Conservation (phyloP, 495 filamentous ascomycete genomes). For the Bacidia gigantensis region DNA sequence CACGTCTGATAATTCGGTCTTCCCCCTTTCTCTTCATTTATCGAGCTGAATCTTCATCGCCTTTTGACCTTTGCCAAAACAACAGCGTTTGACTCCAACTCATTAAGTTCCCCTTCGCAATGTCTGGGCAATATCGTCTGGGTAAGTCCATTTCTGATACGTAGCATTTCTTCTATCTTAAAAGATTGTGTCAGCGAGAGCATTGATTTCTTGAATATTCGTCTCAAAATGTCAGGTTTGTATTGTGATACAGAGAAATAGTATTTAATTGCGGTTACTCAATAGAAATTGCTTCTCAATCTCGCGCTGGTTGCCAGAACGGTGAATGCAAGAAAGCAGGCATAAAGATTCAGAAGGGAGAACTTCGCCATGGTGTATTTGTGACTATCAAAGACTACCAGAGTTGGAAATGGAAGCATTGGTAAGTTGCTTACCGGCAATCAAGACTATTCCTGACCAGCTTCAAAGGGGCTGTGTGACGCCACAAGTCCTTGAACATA, state of each 20-base stretch:
- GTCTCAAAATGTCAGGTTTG: too few species aligned
- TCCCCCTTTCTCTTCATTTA: too few species aligned
- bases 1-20: too few species aligned
- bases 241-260: not conserved
- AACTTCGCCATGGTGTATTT: conserved; percentile 56
- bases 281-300: conserved; percentile 45
- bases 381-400: conserved; percentile 38
- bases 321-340: conserved; percentile 47
- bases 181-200: too few species aligned
- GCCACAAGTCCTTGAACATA: conserved; percentile 42
- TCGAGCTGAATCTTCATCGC: too few species aligned
- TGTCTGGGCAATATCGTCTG: not conserved
- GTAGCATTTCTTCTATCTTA: not conserved
- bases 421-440: conserved; percentile 45
- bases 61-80: too few species aligned
- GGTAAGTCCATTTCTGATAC: not conserved
- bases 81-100: too few species aligned
- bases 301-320: conserved; percentile 55
- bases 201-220: too few species aligned
- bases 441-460: too few species aligned
- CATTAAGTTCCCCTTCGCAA: too few species aligned
- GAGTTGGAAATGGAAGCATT: conserved; percentile 61
- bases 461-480: conserved; percentile 64
- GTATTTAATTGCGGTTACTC: too few species aligned
- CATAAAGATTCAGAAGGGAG: conserved; percentile 62